phyloP scores from a whole-genome alignment of 306 rosid species.

The Acacia crassicarpa region DNA sequence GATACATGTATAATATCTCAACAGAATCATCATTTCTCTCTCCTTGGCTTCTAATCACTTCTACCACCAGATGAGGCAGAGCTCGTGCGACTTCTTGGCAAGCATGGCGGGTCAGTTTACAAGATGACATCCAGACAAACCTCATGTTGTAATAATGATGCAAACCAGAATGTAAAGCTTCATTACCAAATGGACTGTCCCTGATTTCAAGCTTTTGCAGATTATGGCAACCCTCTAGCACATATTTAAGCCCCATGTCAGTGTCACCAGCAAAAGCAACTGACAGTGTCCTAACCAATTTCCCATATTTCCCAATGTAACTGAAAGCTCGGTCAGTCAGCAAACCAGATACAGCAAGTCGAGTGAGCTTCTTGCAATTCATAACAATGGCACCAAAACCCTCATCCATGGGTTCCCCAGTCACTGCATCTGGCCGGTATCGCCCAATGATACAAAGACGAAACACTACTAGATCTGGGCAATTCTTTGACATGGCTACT shows the following conservation, averaged over 20 bases:
- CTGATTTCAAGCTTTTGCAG: slow-evolving; percentile 86
- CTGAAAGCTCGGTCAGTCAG: slow-evolving; percentile 73
- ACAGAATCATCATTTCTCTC: slow-evolving; percentile 13
- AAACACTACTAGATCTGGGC: slow-evolving; percentile 76
- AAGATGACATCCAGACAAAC: slow-evolving; percentile 90
- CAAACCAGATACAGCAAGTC: slow-evolving; percentile 79
- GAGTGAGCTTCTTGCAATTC: slow-evolving; percentile 89
- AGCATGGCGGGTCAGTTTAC: slow-evolving; percentile 60
- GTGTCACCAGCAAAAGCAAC: slow-evolving; percentile 84
- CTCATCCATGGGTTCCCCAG: slow-evolving; percentile 80
- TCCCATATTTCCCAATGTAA: slow-evolving; percentile 73
- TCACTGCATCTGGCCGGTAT: slow-evolving; percentile 57
- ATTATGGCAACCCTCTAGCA: slow-evolving; percentile 78
- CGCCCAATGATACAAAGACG: slow-evolving; percentile 83
- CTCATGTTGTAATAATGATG: slow-evolving; percentile 88
- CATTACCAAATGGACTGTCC: slow-evolving; percentile 89
- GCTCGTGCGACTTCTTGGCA: slow-evolving; percentile 65
- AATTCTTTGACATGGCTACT: slow-evolving; percentile 71
- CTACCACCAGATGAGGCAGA: slow-evolving; percentile 68
- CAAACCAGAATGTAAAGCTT: slow-evolving; percentile 67
- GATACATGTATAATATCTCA: slow-evolving; percentile 38
- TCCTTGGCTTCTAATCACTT: slow-evolving; percentile 47
- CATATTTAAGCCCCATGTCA: slow-evolving; percentile 57
- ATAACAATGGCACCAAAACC: slow-evolving; percentile 91
- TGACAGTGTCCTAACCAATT: slow-evolving; percentile 77